These are phyloP conservation scores for Diplodia seriata DNA, from an alignment of 2,329 filamentous ascomycete genomes.

Conservation along the genomic window DNA sequence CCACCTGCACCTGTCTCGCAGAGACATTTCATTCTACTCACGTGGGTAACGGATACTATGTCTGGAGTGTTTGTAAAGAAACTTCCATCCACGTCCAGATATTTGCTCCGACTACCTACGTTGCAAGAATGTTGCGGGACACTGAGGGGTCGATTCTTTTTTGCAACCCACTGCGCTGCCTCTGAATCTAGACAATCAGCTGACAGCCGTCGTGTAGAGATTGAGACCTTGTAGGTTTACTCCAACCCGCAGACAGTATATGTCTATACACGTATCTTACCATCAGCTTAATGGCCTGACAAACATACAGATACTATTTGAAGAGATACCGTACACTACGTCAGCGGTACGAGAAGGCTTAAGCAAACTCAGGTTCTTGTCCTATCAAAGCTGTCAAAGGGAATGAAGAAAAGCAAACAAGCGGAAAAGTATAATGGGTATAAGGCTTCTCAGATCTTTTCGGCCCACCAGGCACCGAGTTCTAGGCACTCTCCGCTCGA, in stretches of 20 bases:
- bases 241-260: constrained; percentile 13
- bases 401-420: constrained; percentile 15
- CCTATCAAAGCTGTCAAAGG: neutral
- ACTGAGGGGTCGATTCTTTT: too few species aligned
- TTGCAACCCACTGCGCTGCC: too few species aligned
- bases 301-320: constrained; percentile 75
- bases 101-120: too few species aligned
- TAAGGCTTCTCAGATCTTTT: constrained; percentile 55
- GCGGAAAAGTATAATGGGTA: constrained; percentile 25
- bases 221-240: constrained; percentile 82
- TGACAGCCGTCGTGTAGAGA: constrained; percentile 64
- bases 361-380: constrained; percentile 21
- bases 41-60: too few species aligned
- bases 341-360: constrained; percentile 71
- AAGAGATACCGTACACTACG: constrained; percentile 87
- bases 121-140: too few species aligned
- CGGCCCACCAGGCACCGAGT: constrained; percentile 69
- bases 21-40: neutral
- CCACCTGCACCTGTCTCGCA: neutral
- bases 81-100: too few species aligned
- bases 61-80: too few species aligned
- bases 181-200: constrained; percentile 3
- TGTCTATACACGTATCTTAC: neutral
- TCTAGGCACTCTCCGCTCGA: constrained; percentile 84
- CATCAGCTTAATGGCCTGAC: constrained; percentile 35